These are phyloP conservation scores for Moricandia moricandioides DNA, from an alignment of 345 rosid genomes.

Conservation along the genomic window DNA sequence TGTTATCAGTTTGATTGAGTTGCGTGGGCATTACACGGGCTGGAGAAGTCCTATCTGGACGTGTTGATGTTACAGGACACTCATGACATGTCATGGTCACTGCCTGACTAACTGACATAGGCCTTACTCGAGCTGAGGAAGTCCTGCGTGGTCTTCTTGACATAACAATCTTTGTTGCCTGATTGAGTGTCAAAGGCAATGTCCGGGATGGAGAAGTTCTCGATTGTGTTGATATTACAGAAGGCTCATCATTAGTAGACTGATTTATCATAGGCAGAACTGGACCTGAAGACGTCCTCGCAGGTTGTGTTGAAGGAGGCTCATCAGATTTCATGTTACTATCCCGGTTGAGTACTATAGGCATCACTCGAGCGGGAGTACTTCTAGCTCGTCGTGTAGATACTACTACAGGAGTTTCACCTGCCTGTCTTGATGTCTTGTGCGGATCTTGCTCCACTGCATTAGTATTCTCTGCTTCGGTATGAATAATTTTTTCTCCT, in stretches of 20 bases:
- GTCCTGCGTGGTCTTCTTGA: constrained; percentile 26
- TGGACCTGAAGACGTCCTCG: constrained; percentile 31
- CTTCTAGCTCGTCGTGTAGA: constrained; percentile 39
- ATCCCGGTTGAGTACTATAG: constrained; percentile 27
- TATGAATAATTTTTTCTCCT: constrained; percentile 43
- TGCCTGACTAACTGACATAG: constrained; percentile 21
- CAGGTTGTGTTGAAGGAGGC: constrained; percentile 27
- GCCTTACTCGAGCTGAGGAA: constrained; percentile 34
- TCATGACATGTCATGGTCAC: constrained; percentile 28
- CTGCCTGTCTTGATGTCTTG: constrained; percentile 26
- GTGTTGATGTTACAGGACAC: constrained; percentile 26
- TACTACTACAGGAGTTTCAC: constrained; percentile 15
- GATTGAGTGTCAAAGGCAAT: constrained; percentile 12
- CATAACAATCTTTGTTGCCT: neutral
- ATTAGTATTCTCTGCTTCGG: constrained; percentile 31
- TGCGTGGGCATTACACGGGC: constrained; percentile 25
- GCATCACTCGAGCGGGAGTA: constrained; percentile 39
- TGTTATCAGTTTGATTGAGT: constrained; percentile 2
- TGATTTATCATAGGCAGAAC: constrained; percentile 12
- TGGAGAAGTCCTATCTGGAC: constrained; percentile 31
- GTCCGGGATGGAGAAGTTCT: constrained; percentile 25
- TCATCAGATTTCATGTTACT: constrained; percentile 22
- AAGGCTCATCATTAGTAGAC: constrained; percentile 27
- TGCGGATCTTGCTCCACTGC: constrained; percentile 18
- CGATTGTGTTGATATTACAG: constrained; percentile 11